A percentile compares a stretch with the other conserved stretches of the same genome.
phyloP scores from a whole-genome alignment of 2,329 filamentous ascomycete species.

The Juglanconis oblonga region DNA sequence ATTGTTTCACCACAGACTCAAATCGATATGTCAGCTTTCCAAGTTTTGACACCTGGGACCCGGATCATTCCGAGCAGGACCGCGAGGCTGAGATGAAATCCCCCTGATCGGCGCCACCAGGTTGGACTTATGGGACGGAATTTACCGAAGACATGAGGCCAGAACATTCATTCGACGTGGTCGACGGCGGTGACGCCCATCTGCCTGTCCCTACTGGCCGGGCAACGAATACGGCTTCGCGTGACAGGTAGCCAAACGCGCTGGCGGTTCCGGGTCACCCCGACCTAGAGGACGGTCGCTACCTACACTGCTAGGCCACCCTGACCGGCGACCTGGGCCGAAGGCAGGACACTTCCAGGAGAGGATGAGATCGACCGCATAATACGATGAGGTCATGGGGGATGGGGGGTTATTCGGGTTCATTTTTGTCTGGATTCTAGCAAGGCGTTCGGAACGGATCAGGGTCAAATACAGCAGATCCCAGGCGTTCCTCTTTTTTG shows the following conservation, averaged over 20 bases:
- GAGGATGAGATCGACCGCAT: neutral
- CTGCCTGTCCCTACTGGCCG: neutral
- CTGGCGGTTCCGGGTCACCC: neutral
- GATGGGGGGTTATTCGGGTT: neutral
- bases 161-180: neutral
- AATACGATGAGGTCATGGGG: slow-evolving; percentile 16
- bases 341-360: neutral
- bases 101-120: slow-evolving; percentile 22
- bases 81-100: slow-evolving; percentile 34
- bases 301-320: neutral
- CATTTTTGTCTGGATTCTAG: slow-evolving; percentile 4
- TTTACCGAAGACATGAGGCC: neutral
- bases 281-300: neutral
- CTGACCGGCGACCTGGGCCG: neutral
- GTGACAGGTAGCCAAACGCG: neutral
- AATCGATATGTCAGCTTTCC: slow-evolving; percentile 71
- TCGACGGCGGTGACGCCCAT: neutral
- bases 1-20: slow-evolving; percentile 27
- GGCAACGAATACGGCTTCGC: neutral
- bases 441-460: slow-evolving; percentile 14
- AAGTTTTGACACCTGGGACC: slow-evolving; percentile 66
- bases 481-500: slow-evolving; percentile 5
- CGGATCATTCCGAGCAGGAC: slow-evolving; percentile 39
- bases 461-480: slow-evolving; percentile 7
- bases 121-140: neutral